These are phyloP conservation scores for Colletotrichum filicis DNA, from an alignment of 2,329 filamentous ascomycete genomes.

Conservation along the genomic window DNA sequence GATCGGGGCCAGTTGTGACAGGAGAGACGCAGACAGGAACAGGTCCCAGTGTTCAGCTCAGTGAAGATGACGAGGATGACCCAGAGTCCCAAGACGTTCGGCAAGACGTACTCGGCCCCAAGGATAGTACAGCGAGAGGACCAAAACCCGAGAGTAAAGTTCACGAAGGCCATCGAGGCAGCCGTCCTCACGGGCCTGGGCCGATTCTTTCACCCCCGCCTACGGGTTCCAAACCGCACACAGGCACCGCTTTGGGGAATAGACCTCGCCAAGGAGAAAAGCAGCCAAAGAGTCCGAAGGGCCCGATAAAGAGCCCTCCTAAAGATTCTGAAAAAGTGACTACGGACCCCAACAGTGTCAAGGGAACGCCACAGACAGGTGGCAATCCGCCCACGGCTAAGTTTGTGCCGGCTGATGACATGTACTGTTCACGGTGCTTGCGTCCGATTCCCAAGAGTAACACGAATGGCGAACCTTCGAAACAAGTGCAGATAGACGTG, in stretches of 20 bases:
- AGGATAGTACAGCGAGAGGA: background rate
- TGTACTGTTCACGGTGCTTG: constrained; percentile 45
- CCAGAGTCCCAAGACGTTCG: background rate
- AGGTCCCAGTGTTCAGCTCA: background rate
- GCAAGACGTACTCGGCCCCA: background rate
- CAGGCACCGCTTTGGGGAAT: background rate
- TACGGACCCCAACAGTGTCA: background rate
- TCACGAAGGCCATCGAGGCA: background rate
- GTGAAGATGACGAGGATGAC: background rate
- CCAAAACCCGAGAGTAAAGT: background rate
- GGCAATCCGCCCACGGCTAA: background rate
- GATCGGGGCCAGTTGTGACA: background rate
- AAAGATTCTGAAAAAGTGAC: background rate
- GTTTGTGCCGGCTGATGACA: constrained; percentile 42
- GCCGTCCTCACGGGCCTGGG: too few relatives aligned
- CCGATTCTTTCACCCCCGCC: background rate
- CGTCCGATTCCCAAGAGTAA: constrained; percentile 25
- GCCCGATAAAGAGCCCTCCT: background rate
- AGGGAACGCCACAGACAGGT: background rate
- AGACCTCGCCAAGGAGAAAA: background rate
- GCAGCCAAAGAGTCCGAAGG: background rate
- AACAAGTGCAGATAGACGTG: constrained; percentile 28
- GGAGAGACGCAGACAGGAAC: background rate
- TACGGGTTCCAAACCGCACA: background rate
- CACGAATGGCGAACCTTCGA: constrained; percentile 5